Conservation (phyloP, 2,329 filamentous ascomycete species). For the Falciphora oryzae region DNA sequence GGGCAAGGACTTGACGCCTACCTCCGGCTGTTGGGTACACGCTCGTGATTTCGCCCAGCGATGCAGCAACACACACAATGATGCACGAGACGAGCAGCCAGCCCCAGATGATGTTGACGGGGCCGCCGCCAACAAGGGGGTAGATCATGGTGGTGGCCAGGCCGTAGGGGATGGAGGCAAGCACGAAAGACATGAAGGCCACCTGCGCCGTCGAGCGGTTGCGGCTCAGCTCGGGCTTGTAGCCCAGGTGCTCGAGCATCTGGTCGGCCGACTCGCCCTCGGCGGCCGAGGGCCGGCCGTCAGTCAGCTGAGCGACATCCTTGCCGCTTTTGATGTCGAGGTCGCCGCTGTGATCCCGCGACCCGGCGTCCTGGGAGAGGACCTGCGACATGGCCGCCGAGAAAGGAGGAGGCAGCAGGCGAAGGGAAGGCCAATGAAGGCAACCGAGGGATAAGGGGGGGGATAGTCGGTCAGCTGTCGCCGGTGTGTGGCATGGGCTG, state of each 20-base stretch:
- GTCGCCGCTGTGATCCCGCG: not conserved
- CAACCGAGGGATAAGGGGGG: too few relatives aligned
- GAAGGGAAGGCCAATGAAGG: too few relatives aligned
- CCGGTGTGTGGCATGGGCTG: not conserved
- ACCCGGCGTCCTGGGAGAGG: not conserved
- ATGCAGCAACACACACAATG: conserved; percentile 64
- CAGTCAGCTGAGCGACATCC: not conserved
- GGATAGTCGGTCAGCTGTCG: not conserved
- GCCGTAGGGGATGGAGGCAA: conserved; percentile 70
- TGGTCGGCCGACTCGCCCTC: conserved; percentile 8
- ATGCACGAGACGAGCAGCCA: conserved; percentile 64
- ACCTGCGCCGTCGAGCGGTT: conserved; percentile 56
- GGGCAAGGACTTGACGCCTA: conserved; percentile 9
- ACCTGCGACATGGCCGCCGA: not conserved
- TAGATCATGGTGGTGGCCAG: conserved; percentile 65
- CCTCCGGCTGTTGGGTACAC: conserved; percentile 73
- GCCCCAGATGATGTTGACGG: conserved; percentile 66
- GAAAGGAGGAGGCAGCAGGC: too few relatives aligned
- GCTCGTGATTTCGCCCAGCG: conserved; percentile 68
- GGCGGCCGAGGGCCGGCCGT: not conserved
- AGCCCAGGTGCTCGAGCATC: conserved; percentile 36
- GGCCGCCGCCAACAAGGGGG: conserved; percentile 60
- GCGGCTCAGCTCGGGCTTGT: conserved; percentile 49
- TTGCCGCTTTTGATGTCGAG: not conserved
- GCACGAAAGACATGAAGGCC: conserved; percentile 48